Percentiles rank a stretch among this genome's conserved stretches.
phyloP scores from a whole-genome alignment of 2,329 filamentous ascomycete genomes.

The Plectosphaerella plurivora region DNA sequence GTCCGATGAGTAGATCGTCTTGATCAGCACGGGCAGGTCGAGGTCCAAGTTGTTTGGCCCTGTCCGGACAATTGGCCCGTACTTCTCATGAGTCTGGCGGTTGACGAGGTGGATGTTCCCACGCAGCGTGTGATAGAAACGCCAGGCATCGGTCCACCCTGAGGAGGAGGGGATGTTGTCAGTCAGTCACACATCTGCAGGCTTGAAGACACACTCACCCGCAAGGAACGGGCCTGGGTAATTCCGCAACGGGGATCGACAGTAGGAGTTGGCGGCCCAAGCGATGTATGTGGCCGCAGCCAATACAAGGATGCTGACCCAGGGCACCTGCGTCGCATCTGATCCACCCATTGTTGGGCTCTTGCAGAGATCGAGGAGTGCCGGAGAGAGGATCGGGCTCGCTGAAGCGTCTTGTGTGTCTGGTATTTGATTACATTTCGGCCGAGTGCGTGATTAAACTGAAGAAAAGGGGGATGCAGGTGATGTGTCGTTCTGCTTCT shows the following conservation, averaged over 20 bases:
- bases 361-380: too few relatives aligned
- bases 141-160: constrained; percentile 22
- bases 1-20: constrained; percentile 21
- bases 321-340: too few relatives aligned
- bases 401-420: too few relatives aligned
- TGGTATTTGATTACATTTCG: too few relatives aligned
- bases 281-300: too few relatives aligned
- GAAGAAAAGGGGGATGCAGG: too few relatives aligned
- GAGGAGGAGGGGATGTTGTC: neutral
- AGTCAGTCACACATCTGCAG: neutral
- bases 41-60: constrained; percentile 22
- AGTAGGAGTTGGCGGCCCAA: constrained; percentile 4
- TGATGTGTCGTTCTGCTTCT: too few relatives aligned
- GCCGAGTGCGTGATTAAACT: too few relatives aligned
- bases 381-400: too few relatives aligned
- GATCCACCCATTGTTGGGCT: too few relatives aligned
- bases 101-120: constrained; percentile 15
- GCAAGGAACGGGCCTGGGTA: constrained; percentile 27
- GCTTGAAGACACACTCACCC: constrained; percentile 13
- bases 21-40: constrained; percentile 19
- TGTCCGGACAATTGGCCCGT: constrained; percentile 23
- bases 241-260: constrained; percentile 18
- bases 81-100: constrained; percentile 21
- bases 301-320: too few relatives aligned
- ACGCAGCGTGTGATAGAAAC: constrained; percentile 14